Evolutionary conservation across 2,329 filamentous ascomycete genomes (phyloP), one percentile per base, ranked within the genome.

Genomic region (Plectosphaerella cucumerina): DNA sequence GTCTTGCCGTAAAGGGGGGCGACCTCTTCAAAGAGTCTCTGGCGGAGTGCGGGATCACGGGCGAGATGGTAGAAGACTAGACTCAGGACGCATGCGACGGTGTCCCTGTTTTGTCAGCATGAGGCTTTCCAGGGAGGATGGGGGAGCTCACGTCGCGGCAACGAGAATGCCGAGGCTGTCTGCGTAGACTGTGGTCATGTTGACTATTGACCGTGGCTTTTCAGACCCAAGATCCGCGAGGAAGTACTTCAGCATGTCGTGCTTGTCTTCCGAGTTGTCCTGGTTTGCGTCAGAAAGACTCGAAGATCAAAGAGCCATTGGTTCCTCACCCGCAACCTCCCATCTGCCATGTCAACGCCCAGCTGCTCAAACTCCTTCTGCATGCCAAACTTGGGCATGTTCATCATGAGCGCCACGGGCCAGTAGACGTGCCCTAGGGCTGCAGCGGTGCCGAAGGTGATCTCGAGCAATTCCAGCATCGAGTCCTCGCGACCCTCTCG

Each of bases 351-450:
- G 59, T 51, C 68, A 60, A 52, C 71, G 64, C 56, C 71, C 65
- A 78, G 70, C 63, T 79, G 74, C 65, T 83, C 76, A 39, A 62
- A 62, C 15, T 60, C 52, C 6, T 47, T 55, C 14, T 46, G 44
- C 31, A 56, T 51, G 1, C 53, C 56, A 11, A 53, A 41, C 2
- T 52, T 35, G 15, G 53, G 58, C 4, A 62, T 21, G 0, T 23
- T 17, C 4, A 53, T 49, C 1, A 58, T 6, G 0, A 63, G 20
- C 1, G 47, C 48, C 12, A 62, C 20, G 1, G 59, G 60, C 62
- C 62, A 64, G 3, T 53, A 44, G n/a, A 60, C 37, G 35, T 59
- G 45, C 1, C 62, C 61, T 3, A 60, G 37, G 3, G 48, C 33
- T 0, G 53, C 56, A 14, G 58, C 44, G 10, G 46, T 31, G 3